These are phyloP conservation scores for Collybia sordida DNA, from an alignment of 768 basidiomycete species.

Conservation along the genomic window DNA sequence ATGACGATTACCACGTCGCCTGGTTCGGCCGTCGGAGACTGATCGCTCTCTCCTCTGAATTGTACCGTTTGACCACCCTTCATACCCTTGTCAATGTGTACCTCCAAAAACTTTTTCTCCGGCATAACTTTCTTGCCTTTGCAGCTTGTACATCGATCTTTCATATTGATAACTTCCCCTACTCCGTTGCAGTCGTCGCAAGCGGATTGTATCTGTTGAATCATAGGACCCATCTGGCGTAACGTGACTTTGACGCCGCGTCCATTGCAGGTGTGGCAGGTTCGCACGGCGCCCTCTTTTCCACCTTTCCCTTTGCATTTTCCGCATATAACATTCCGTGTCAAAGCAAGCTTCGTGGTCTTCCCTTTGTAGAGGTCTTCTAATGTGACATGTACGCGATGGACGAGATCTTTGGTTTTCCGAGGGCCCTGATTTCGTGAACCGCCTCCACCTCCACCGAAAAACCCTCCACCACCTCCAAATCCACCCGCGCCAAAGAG, in stretches of 20 bases:
- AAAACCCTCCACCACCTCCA: slow-evolving; percentile 71
- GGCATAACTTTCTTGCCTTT: slow-evolving; percentile 93
- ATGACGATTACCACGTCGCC: slow-evolving; percentile 95
- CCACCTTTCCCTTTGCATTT: slow-evolving; percentile 97
- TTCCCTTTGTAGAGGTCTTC: slow-evolving; percentile 99
- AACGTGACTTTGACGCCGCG: slow-evolving; percentile 89
- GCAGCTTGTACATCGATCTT: slow-evolving; percentile 90
- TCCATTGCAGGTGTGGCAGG: slow-evolving; percentile 78
- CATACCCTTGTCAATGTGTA: slow-evolving; percentile 98
- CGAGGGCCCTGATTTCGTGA: slow-evolving; percentile 66
- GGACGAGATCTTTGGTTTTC: slow-evolving; percentile 97
- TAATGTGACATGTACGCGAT: slow-evolving; percentile 93
- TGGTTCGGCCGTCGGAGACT: slow-evolving; percentile 83
- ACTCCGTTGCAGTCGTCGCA: slow-evolving; percentile 92
- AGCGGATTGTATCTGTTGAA: slow-evolving; percentile 95
- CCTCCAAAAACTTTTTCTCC: slow-evolving; percentile 97
- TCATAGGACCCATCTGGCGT: slow-evolving; percentile 99
- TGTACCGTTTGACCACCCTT: slow-evolving; percentile 88
- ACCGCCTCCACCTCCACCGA: slow-evolving; percentile 69
- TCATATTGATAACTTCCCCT: slow-evolving; percentile 94
- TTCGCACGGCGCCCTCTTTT: slow-evolving; percentile 91
- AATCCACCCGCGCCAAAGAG: slow-evolving; percentile 80
- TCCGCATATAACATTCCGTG: slow-evolving; percentile 89
- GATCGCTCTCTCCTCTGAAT: slow-evolving; percentile 90
- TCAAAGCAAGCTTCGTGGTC: slow-evolving; percentile 95